These are phyloP conservation scores for Ascoidea rubescens DNA, from an alignment of 805 yeast genomes.

Conservation along the genomic window DNA sequence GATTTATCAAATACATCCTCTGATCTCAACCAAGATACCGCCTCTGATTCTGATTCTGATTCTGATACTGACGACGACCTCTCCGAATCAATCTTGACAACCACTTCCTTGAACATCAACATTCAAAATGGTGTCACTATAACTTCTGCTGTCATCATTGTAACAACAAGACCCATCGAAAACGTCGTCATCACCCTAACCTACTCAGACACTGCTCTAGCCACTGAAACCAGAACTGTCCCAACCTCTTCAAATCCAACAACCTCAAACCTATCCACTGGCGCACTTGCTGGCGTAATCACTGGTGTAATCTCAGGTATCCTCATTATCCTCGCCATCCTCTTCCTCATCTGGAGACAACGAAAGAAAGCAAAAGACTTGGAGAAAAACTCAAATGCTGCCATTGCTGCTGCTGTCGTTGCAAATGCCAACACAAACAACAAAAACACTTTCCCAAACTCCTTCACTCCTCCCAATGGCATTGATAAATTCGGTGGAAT, in stretches of 20 bases:
- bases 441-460: background rate
- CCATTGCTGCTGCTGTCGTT: constrained; percentile 9
- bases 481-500: constrained; percentile 1
- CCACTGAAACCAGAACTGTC: background rate
- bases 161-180: constrained; percentile 4
- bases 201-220: background rate
- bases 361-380: constrained; percentile 7
- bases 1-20: background rate
- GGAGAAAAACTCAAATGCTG: constrained; percentile 8
- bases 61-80: background rate
- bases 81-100: constrained; percentile 5
- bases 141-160: constrained; percentile 9
- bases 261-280: constrained; percentile 1
- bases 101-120: constrained; percentile 7
- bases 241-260: background rate
- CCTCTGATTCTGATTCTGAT: background rate
- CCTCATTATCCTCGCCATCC: constrained; percentile 4
- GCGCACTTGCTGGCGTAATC: constrained; percentile 10
- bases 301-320: constrained; percentile 9
- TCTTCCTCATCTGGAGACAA: constrained; percentile 10
- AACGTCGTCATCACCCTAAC: constrained; percentile 8
- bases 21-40: background rate
- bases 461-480: constrained; percentile 3
- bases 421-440: constrained; percentile 6
- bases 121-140: constrained; percentile 8